A percentile compares a stretch with the other conserved stretches of the same genome.
phyloP scores from a whole-genome alignment of 1,139 yeast species.

The Candida glucosophila region DNA sequence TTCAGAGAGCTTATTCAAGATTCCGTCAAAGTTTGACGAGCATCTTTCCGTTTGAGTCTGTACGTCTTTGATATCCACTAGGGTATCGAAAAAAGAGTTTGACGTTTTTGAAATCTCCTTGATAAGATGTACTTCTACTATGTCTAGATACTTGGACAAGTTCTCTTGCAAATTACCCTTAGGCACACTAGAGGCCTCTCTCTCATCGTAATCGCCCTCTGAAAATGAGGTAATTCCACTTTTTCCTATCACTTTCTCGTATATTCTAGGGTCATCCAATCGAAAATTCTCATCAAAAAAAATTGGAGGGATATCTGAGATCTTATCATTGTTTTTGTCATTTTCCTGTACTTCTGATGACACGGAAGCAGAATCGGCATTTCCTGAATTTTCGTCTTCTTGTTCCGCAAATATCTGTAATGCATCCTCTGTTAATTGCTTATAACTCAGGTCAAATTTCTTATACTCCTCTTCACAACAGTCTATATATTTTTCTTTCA shows the following conservation, averaged over 20 bases:
- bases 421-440: constrained; percentile 40
- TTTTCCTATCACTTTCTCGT: constrained; percentile 61
- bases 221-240: constrained; percentile 27
- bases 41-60: constrained; percentile 48
- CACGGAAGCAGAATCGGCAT: neutral
- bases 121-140: constrained; percentile 73
- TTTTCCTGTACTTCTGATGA: constrained; percentile 1
- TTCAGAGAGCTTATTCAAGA: constrained; percentile 32
- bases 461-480: constrained; percentile 47
- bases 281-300: constrained; percentile 64
- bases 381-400: constrained; percentile 6
- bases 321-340: constrained; percentile 8
- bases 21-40: constrained; percentile 35
- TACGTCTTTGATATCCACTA: constrained; percentile 67
- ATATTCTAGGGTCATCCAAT: constrained; percentile 81
- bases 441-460: constrained; percentile 41
- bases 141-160: constrained; percentile 73
- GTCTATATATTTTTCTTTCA: constrained; percentile 36
- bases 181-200: constrained; percentile 12
- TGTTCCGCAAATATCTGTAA: constrained; percentile 33
- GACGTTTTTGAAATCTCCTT: constrained; percentile 81
- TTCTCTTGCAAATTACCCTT: constrained; percentile 68
- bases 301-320: constrained; percentile 51
- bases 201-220: constrained; percentile 9
- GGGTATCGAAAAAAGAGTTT: constrained; percentile 72